Evolutionary conservation across 2,329 filamentous ascomycete species (phyloP).

Genomic region (Fusarium beomiforme): DNA sequence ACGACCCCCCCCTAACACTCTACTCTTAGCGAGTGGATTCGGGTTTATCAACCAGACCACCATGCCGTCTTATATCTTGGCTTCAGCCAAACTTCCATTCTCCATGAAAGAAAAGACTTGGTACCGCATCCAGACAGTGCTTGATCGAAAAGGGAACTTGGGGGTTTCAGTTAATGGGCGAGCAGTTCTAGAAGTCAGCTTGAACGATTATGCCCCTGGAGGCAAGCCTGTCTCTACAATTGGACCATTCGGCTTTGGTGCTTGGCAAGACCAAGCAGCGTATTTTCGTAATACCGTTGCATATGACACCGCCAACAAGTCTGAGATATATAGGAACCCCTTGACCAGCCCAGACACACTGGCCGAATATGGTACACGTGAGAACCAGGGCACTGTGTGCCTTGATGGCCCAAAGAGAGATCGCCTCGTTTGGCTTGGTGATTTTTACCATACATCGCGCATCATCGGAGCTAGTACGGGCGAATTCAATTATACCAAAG

Average conservation of each 20-base stretch:
- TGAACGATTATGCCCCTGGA: background rate
- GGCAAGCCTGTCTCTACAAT: background rate
- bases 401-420: conserved; percentile 14
- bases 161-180: background rate
- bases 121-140: background rate
- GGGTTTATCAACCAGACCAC: conserved; percentile 13
- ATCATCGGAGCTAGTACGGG: conserved; percentile 12
- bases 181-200: background rate
- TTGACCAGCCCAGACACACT: background rate
- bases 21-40: background rate
- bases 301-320: background rate
- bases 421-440: conserved; percentile 6
- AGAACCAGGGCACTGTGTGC: background rate
- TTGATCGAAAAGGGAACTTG: background rate
- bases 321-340: background rate
- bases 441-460: conserved; percentile 13
- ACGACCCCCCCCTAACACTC: background rate
- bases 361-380: background rate
- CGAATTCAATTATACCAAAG: conserved; percentile 4
- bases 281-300: conserved; percentile 5
- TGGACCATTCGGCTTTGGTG: conserved; percentile 4
- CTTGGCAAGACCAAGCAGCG: conserved; percentile 5
- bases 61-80: conserved; percentile 1
- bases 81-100: background rate
- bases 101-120: conserved; percentile 1